Percentiles rank a stretch among this genome's conserved stretches.
These are phyloP conservation scores for Penicillium diatomitis DNA, from an alignment of 495 filamentous ascomycete species.

Conservation along the genomic window DNA sequence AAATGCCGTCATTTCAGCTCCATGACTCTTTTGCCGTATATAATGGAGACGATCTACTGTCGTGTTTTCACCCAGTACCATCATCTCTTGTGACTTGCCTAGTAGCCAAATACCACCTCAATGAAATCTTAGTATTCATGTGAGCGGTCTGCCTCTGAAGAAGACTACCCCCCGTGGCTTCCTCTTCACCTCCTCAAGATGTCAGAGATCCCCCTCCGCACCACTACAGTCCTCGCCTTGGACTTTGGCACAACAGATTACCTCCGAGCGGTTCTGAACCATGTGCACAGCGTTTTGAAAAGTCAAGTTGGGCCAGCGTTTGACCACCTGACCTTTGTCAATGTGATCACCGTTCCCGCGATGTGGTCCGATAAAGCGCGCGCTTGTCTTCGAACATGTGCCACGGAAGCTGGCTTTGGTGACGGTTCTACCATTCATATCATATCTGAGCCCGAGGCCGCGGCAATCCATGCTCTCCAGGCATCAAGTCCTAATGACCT, in stretches of 20 bases:
- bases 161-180: no score
- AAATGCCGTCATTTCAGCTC: no score
- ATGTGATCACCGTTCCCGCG: constrained; percentile 52
- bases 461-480: constrained; percentile 62
- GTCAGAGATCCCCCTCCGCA: no score
- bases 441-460: constrained; percentile 69
- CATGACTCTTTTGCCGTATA: no score
- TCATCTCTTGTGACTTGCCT: no score
- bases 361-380: constrained; percentile 76
- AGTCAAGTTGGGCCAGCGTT: constrained; percentile 53
- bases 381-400: constrained; percentile 53
- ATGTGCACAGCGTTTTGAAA: constrained; percentile 15
- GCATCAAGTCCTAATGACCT: constrained; percentile 53
- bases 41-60: no score
- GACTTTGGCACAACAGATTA: background rate
- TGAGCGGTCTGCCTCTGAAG: no score
- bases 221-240: background rate
- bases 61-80: no score
- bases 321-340: constrained; percentile 51
- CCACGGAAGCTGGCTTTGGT: constrained; percentile 61
- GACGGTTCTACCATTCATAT: constrained; percentile 49
- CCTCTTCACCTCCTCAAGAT: no score
- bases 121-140: no score
- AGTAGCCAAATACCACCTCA: no score
- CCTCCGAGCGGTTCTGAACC: constrained; percentile 35